Conservation (phyloP, 305 asterid genomes). For the Solanum hybrid region DNA sequence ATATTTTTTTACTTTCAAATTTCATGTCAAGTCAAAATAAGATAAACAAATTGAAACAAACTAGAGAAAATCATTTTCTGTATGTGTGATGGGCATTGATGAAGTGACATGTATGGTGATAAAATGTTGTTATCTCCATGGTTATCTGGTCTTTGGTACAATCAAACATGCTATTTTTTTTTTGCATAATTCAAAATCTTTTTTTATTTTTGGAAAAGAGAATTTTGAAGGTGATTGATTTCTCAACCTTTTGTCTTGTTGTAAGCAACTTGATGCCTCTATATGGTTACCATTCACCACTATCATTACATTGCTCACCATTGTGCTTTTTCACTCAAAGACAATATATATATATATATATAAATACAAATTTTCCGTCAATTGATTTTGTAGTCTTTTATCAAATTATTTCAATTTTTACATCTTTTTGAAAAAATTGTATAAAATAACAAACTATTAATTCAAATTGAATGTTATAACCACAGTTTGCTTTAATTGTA, state of each 20-base stretch:
- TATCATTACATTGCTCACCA: neutral
- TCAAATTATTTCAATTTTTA: neutral
- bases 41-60: neutral
- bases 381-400: neutral
- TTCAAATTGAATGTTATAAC: too few species aligned
- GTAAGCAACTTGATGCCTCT: neutral
- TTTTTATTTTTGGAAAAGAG: neutral
- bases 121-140: neutral
- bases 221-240: neutral
- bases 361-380: neutral
- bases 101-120: neutral
- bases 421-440: too few species aligned
- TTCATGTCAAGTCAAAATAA: too few species aligned
- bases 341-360: neutral
- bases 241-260: neutral
- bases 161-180: neutral
- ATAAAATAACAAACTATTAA: too few species aligned
- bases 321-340: neutral
- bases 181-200: neutral
- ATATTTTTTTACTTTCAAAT: rapidly evolving
- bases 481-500: too few species aligned
- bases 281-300: neutral
- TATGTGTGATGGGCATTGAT: neutral
- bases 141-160: neutral
- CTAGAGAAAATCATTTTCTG: neutral